Base-by-base conservation (phyloP, 2,329 filamentous ascomycete genomes). In the Venturia pyrina region DNA sequence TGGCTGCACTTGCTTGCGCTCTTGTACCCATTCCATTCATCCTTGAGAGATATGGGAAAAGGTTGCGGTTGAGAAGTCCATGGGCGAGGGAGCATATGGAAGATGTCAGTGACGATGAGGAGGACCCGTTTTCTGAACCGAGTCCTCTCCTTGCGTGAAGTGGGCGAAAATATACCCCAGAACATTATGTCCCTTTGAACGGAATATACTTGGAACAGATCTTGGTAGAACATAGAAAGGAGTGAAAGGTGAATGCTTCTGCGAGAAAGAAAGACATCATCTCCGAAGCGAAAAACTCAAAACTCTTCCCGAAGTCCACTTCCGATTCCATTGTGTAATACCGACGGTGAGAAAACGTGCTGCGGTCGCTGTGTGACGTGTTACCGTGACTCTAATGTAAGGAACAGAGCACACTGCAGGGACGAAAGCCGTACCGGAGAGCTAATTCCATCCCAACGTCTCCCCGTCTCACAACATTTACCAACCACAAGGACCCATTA, bases 11-110 rank as follows among this genome's bases (percentile, higher is more conserved):
- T 2, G 89, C 93, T 70, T 84, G 90, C 1, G 78, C 81, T 0
- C 83, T 91, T 71, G 88, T 95, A n/a, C 90, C 91, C 0, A 92
- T 95, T 61, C 91, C 91, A 0, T 83, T 93, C 66, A 80, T 91
- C 0, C 93, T 96, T 71, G 95, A 91, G 75, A 78, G 72, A 56
- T 85, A 86, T 69, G 82, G 83, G 1, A 74, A 82, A 59, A 80
- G 78, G 73, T 85, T 88, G 68, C 75, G 86, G 60, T 74, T 79
- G 72, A 82, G 81, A 76, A 83, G 83, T 67, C 71, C 74, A 10
- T 73, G 87, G 70, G 87, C 87, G 67, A 70, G 77, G 37, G 69
- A 71, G 32, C 21, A 62, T 46, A 62, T 62, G 37, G 37, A 46
- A 28, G 43, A 62, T 62, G 60, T 28, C 71, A 59, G 28, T 37